These are phyloP conservation scores for Platanthera guangdongensis DNA, from an alignment of 106 monocot species.

Conservation along the genomic window DNA sequence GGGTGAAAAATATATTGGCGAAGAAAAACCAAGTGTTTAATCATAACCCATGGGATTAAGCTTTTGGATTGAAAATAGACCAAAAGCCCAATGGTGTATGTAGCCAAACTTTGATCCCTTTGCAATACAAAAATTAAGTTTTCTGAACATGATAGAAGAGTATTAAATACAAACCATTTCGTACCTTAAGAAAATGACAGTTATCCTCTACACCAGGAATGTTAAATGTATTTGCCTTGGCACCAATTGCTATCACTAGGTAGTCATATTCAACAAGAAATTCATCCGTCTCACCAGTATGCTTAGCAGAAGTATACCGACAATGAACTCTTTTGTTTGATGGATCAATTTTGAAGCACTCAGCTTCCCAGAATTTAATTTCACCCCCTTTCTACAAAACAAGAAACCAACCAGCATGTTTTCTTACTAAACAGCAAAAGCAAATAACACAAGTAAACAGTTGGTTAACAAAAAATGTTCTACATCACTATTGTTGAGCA, in stretches of 20 bases:
- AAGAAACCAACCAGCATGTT: not conserved
- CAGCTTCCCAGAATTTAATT: constrained; percentile 14
- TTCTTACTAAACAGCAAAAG: not conserved
- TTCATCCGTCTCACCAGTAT: constrained; percentile 28
- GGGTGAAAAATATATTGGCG: no score
- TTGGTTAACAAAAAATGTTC: not conserved
- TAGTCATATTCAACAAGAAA: constrained; percentile 51
- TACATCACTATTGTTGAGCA: not conserved
- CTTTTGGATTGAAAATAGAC: no score
- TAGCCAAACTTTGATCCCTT: no score
- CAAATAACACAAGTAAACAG: not conserved
- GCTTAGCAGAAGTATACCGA: constrained; percentile 19
- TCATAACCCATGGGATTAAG: no score
- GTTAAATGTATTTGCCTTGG: constrained; percentile 46
- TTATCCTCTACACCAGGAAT: constrained; percentile 51
- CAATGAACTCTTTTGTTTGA: constrained; percentile 11
- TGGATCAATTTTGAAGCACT: constrained; percentile 14
- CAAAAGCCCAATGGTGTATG: no score
- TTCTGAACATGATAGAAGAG: not conserved
- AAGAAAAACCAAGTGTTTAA: no score
- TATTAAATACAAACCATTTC: not conserved
- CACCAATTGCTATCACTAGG: constrained; percentile 40
- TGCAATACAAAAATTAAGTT: no score
- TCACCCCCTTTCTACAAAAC: constrained; percentile 4
- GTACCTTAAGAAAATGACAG: constrained; percentile 55